Conservation (phyloP, 306 rosid species). For the Astragalus membranaceus region DNA sequence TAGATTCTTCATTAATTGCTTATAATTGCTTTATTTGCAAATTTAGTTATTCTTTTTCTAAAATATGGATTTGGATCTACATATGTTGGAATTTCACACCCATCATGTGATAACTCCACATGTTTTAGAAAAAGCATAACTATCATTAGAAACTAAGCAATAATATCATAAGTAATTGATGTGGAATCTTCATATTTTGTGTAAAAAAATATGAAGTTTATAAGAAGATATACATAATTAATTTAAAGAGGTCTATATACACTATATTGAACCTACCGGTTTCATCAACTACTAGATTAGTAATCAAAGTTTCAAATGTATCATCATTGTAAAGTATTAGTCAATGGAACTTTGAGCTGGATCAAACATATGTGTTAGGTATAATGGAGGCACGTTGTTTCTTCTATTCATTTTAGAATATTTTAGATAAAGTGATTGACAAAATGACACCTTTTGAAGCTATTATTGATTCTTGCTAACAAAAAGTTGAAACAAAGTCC, state of each 20-base stretch:
- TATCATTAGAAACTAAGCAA: not conserved
- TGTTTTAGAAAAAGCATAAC: not conserved
- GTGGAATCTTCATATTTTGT: too few species aligned
- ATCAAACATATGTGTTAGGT: not conserved
- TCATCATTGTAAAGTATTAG: not conserved
- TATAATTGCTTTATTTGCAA: not conserved
- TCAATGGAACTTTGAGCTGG: not conserved
- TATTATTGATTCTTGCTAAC: not conserved
- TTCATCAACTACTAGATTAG: too few species aligned
- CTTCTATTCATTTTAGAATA: not conserved
- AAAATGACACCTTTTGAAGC: not conserved
- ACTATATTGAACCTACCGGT: too few species aligned
- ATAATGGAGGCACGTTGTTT: conserved; percentile 7
- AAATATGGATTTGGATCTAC: not conserved
- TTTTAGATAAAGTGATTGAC: not conserved
- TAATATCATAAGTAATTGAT: not conserved
- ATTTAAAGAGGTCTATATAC: too few species aligned
- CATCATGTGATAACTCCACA: not conserved
- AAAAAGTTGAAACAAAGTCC: not conserved
- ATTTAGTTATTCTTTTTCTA: not conserved
- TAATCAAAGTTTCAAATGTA: too few species aligned
- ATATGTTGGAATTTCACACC: not conserved
- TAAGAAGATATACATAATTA: too few species aligned
- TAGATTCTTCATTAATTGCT: not conserved
- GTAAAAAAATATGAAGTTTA: too few species aligned